Percentiles rank a stretch among this genome's conserved stretches.
Conservation (phyloP, 1,139 yeast genomes). For the Candida tunisiensis region DNA sequence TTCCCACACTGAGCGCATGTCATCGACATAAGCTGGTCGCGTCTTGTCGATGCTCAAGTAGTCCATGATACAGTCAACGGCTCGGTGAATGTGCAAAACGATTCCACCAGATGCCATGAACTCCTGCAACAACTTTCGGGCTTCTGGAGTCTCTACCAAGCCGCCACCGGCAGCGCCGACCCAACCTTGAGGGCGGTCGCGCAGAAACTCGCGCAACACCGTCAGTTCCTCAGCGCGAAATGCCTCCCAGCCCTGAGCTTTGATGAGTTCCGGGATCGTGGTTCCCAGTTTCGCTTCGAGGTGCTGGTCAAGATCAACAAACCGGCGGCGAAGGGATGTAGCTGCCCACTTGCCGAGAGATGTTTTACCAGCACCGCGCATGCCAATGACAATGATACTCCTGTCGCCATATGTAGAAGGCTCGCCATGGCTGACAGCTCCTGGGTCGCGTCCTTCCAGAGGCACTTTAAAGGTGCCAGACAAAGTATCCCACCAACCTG, state of each 20-base stretch:
- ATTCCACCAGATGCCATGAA: constrained; percentile 46
- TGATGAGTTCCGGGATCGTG: constrained; percentile 52
- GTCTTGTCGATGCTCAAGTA: constrained; percentile 63
- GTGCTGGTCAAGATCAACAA: constrained; percentile 61
- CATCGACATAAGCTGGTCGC: constrained; percentile 76
- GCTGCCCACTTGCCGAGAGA: constrained; percentile 78
- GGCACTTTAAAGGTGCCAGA: constrained; percentile 48
- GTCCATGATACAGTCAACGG: constrained; percentile 60
- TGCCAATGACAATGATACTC: constrained; percentile 77
- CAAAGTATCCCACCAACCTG: constrained; percentile 98
- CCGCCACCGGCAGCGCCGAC: constrained; percentile 97
- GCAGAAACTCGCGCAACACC: constrained; percentile 36
- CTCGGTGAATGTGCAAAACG: constrained; percentile 83
- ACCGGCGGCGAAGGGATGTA: constrained; percentile 46
- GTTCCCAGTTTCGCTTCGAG: constrained; percentile 40
- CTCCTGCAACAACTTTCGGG: constrained; percentile 43
- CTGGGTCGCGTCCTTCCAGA: constrained; percentile 35
- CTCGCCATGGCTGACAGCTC: constrained; percentile 1
- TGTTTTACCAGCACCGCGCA: constrained; percentile 97
- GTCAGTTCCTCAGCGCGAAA: constrained; percentile 59
- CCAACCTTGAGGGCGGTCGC: constrained; percentile 33
- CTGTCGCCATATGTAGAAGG: constrained; percentile 18
- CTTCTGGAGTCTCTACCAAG: constrained; percentile 60
- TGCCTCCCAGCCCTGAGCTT: constrained; percentile 62
- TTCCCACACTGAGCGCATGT: constrained; percentile 67